Conservation (phyloP, 202 grass and related monocot species). For the Bolboschoenoplectus hybrid region DNA sequence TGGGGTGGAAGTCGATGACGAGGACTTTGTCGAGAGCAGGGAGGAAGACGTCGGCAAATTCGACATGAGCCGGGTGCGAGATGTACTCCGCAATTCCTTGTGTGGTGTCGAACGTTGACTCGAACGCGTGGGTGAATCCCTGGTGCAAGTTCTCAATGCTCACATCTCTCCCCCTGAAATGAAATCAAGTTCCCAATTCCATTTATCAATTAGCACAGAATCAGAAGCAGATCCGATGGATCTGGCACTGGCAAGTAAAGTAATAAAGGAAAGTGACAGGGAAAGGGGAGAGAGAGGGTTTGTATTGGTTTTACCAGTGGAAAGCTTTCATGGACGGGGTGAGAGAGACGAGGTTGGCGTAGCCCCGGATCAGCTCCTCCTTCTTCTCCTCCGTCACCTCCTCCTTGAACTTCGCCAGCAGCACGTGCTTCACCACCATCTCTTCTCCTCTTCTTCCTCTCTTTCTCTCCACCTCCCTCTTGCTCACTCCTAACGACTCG, state of each 20-base stretch:
- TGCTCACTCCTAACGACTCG: not conserved
- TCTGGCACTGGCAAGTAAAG: no score
- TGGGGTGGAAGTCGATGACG: slow-evolving; percentile 62
- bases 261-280: not conserved
- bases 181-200: not conserved
- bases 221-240: no score
- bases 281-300: not conserved
- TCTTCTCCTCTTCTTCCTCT: slow-evolving; percentile 10
- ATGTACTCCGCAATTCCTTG: slow-evolving; percentile 63
- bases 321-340: slow-evolving; percentile 76
- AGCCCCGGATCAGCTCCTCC: slow-evolving; percentile 59
- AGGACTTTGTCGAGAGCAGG: slow-evolving; percentile 52
- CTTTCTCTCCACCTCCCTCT: slow-evolving; percentile 13
- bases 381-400: slow-evolving; percentile 55
- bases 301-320: slow-evolving; percentile 45
- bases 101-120: slow-evolving; percentile 66
- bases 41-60: slow-evolving; percentile 57
- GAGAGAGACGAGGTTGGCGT: slow-evolving; percentile 63
- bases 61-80: slow-evolving; percentile 57
- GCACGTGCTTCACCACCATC: slow-evolving; percentile 70
- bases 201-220: no score
- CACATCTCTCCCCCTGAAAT: slow-evolving; percentile 73
- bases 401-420: slow-evolving; percentile 69
- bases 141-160: slow-evolving; percentile 85
- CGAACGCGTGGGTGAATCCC: slow-evolving; percentile 72